phyloP scores from a whole-genome alignment of 306 rosid genomes.

The Betula pendula region DNA sequence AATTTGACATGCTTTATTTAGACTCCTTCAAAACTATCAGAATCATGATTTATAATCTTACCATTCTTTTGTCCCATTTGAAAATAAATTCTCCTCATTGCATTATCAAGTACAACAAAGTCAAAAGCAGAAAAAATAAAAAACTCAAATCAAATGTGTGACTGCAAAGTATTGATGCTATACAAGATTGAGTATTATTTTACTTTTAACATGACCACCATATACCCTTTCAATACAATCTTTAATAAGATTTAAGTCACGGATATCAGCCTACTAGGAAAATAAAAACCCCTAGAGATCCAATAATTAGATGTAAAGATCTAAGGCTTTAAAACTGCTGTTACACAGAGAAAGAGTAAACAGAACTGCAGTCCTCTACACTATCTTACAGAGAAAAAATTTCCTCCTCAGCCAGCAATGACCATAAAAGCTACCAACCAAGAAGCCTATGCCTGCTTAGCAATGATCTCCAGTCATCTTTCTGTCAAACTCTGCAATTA shows the following conservation, averaged over 20 bases:
- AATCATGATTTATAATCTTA: conserved; percentile 13
- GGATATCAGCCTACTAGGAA: conserved; percentile 28
- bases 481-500: conserved; percentile 12
- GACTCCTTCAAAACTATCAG: conserved; percentile 3
- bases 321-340: conserved; percentile 22
- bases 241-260: conserved; percentile 7
- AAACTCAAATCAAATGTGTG: conserved; percentile 13
- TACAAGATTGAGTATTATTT: conserved; percentile 21
- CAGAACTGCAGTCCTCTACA: conserved; percentile 23
- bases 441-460: conserved; percentile 27
- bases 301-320: conserved; percentile 31
- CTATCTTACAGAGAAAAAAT: conserved; percentile 27
- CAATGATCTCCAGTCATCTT: conserved; percentile 4
- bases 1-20: not conserved
- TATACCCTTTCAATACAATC: not conserved
- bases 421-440: conserved; percentile 17
- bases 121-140: not conserved
- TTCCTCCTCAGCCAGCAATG: conserved; percentile 23
- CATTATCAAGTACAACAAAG: conserved; percentile 18
- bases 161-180: conserved; percentile 7
- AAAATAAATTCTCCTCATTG: not conserved
- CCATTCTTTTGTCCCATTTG: conserved; percentile 16
- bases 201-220: conserved; percentile 12
- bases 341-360: conserved; percentile 31
- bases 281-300: conserved; percentile 19